Percentiles rank a stretch among this genome's conserved stretches.
Evolutionary conservation across 177 flowering plant genomes (phyloP).

Genomic region (Tripterygium wilfordii): DNA sequence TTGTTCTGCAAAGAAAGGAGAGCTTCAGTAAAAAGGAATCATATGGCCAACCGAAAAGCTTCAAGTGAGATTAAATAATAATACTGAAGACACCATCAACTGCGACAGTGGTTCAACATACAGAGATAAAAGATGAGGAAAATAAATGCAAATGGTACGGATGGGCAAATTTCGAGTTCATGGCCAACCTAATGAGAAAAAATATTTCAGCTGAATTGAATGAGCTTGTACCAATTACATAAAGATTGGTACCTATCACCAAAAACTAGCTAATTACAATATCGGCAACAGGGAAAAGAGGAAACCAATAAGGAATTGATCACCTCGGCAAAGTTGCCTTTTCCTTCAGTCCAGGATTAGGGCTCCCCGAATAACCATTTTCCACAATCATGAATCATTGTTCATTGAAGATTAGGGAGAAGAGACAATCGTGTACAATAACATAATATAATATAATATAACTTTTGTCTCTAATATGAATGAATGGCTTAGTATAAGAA

Average conservation of each 20-base stretch:
- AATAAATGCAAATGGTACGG: too few relatives aligned
- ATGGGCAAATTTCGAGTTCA: too few relatives aligned
- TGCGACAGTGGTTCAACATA: too few relatives aligned
- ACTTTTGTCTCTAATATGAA: too few relatives aligned
- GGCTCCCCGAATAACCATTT: too few relatives aligned
- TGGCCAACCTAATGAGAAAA: background rate
- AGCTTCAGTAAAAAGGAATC: background rate
- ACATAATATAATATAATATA: too few relatives aligned
- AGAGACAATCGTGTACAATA: too few relatives aligned
- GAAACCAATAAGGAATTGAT: conserved; percentile 8
- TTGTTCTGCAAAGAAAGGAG: conserved; percentile 58
- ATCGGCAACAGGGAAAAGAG: conserved; percentile 19
- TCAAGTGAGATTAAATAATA: background rate
- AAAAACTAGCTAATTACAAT: background rate
- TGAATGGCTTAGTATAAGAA: too few relatives aligned
- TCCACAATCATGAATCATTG: too few relatives aligned
- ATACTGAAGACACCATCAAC: background rate
- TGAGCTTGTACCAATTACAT: background rate
- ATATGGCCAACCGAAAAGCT: too few relatives aligned
- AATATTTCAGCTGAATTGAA: background rate
- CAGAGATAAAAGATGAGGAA: too few relatives aligned
- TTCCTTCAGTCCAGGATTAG: background rate
- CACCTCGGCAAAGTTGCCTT: conserved; percentile 21
- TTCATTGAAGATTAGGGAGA: too few relatives aligned
- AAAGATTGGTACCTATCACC: background rate